Conservation (phyloP, 2,329 filamentous ascomycete genomes). For the Penicillium sclerotigenum region DNA sequence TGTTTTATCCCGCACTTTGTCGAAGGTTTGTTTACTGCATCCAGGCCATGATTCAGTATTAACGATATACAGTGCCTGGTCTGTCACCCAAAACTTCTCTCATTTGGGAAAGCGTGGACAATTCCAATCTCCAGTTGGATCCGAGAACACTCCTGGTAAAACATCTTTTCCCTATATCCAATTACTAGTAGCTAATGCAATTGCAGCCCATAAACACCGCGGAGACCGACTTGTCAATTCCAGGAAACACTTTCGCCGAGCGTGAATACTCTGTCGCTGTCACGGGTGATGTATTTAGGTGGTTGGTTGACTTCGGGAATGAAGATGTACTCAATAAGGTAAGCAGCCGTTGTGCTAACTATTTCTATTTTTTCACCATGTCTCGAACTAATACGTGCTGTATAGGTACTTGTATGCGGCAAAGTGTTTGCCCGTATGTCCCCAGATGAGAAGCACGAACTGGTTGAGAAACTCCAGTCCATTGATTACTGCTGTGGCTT, state of each 20-base stretch:
- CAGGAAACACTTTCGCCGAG: slow-evolving; percentile 77
- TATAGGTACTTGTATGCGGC: slow-evolving; percentile 79
- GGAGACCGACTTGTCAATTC: slow-evolving; percentile 75
- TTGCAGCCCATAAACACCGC: slow-evolving; percentile 67
- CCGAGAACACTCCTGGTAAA: slow-evolving; percentile 68
- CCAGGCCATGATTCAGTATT: slow-evolving; percentile 7
- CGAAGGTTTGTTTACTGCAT: slow-evolving; percentile 53
- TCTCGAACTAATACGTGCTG: background rate
- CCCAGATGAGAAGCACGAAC: slow-evolving; percentile 95
- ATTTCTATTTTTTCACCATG: background rate
- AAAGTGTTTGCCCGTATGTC: slow-evolving; percentile 98
- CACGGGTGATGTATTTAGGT: slow-evolving; percentile 91
- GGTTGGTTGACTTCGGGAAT: slow-evolving; percentile 88
- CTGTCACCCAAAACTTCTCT: slow-evolving; percentile 71
- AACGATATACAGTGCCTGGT: slow-evolving; percentile 55
- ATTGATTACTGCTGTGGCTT: slow-evolving; percentile 95
- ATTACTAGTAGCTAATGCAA: slow-evolving; percentile 12
- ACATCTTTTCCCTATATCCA: background rate
- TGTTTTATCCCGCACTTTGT: slow-evolving; percentile 91
- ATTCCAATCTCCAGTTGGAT: slow-evolving; percentile 73
- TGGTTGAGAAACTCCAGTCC: slow-evolving; percentile 94
- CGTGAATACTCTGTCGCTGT: slow-evolving; percentile 86
- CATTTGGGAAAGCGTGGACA: slow-evolving; percentile 93
- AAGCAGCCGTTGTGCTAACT: slow-evolving; percentile 26
- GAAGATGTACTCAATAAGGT: slow-evolving; percentile 72